phyloP scores from a whole-genome alignment of 176 grass and related monocot species.

The Oryza nivara region DNA sequence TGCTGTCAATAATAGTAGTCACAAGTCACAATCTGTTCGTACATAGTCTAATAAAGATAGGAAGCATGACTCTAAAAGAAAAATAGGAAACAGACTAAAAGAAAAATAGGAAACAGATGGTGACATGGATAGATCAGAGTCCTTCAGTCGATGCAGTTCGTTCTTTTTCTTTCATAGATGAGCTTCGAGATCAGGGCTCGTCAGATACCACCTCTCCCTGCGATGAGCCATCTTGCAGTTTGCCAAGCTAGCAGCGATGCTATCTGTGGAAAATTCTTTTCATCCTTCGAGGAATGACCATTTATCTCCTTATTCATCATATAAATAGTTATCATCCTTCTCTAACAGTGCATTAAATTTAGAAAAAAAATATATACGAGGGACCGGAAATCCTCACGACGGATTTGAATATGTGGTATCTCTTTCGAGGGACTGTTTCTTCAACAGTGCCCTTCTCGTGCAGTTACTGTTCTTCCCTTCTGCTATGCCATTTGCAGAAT shows the following conservation, averaged over 20 bases:
- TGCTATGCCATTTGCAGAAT: not conserved
- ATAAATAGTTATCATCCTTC: no score
- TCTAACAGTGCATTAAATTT: no score
- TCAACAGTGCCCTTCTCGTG: not conserved
- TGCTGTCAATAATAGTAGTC: not conserved
- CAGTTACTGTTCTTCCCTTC: not conserved
- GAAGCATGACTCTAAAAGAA: not conserved
- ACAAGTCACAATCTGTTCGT: not conserved
- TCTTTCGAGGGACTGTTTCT: not conserved
- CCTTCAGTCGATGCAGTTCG: not conserved
- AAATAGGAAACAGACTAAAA: not conserved
- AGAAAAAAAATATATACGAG: no score
- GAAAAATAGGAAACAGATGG: not conserved
- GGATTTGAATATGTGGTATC: no score
- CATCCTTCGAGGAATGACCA: no score
- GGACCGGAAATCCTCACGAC: no score
- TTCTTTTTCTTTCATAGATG: not conserved
- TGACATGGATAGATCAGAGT: not conserved
- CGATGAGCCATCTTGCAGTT: no score
- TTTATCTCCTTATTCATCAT: no score
- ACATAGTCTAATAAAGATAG: conserved; percentile 2
- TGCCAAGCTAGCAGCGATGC: no score
- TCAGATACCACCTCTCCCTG: no score
- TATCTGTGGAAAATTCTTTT: no score
- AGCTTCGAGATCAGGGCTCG: not conserved